Conservation (phyloP, 805 yeast genomes). For the Debaryomyces hansenii region DNA sequence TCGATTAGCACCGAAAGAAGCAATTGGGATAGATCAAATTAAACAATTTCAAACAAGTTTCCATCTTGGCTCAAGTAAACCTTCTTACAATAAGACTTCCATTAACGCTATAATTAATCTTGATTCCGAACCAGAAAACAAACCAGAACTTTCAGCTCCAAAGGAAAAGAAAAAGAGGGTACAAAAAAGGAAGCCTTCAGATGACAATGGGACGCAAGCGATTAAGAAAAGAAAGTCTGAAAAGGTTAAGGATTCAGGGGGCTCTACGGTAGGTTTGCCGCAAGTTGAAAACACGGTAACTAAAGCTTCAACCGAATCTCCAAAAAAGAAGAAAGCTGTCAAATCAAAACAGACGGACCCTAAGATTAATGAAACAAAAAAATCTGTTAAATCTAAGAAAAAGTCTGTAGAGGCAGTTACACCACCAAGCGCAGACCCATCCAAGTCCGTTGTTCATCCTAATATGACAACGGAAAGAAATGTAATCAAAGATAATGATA, state of each 20-base stretch:
- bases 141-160: constrained; percentile 1
- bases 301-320: not conserved
- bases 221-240: constrained; percentile 24
- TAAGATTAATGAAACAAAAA: constrained; percentile 6
- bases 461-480: constrained; percentile 18
- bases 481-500: constrained; percentile 7
- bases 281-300: not conserved
- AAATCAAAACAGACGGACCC: constrained; percentile 11
- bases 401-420: constrained; percentile 13
- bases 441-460: constrained; percentile 10
- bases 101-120: constrained; percentile 41
- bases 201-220: constrained; percentile 9
- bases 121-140: constrained; percentile 26
- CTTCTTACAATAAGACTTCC: constrained; percentile 30
- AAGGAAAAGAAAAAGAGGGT: constrained; percentile 7
- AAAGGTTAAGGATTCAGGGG: not conserved
- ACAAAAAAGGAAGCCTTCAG: constrained; percentile 3
- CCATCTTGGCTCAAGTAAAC: constrained; percentile 12
- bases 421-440: constrained; percentile 10
- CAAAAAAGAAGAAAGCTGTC: constrained; percentile 8
- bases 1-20: constrained; percentile 6
- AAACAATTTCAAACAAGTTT: constrained; percentile 33
- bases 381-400: constrained; percentile 11
- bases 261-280: not conserved
- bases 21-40: constrained; percentile 23